Conservation (phyloP, 2,329 filamentous ascomycete species). For the Stagonosporopsis chrysanthemi region DNA sequence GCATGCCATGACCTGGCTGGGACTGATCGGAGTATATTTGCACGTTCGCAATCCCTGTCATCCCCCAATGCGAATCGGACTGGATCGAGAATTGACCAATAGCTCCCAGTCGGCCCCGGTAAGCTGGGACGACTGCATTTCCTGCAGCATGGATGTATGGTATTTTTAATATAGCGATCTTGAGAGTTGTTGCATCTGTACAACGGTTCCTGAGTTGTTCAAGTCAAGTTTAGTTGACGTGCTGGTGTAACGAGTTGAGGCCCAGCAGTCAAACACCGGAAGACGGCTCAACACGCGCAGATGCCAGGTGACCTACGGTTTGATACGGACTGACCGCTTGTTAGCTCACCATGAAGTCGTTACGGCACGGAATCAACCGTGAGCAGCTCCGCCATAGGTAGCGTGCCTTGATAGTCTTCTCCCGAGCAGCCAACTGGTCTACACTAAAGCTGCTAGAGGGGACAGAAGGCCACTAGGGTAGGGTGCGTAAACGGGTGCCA, state of each 20-base stretch:
- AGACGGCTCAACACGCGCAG: not conserved
- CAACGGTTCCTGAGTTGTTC: constrained; percentile 10
- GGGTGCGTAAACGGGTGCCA: constrained; percentile 7
- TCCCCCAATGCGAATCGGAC: constrained; percentile 1
- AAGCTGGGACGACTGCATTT: not conserved
- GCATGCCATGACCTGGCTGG: constrained; percentile 7
- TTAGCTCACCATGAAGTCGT: constrained; percentile 7
- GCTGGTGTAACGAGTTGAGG: constrained; percentile 1
- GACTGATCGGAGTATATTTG: constrained; percentile 17
- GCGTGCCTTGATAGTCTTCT: not conserved
- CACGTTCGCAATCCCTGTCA: constrained; percentile 3
- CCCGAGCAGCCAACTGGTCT: constrained; percentile 3
- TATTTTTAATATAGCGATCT: constrained; percentile 4
- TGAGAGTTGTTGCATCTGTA: not conserved
- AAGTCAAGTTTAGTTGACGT: not conserved
- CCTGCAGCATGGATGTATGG: not conserved
- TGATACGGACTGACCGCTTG: constrained; percentile 11
- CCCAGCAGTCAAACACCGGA: constrained; percentile 1
- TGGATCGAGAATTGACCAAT: constrained; percentile 1
- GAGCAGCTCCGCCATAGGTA: constrained; percentile 6
- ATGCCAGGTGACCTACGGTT: constrained; percentile 5
- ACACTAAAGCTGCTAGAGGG: constrained; percentile 8
- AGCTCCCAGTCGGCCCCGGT: constrained; percentile 1
- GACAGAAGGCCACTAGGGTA: constrained; percentile 11
- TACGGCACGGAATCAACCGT: constrained; percentile 15